Evolutionary conservation across 805 yeast species (phyloP).

Genomic region (Kazachstania kunashirensis): DNA sequence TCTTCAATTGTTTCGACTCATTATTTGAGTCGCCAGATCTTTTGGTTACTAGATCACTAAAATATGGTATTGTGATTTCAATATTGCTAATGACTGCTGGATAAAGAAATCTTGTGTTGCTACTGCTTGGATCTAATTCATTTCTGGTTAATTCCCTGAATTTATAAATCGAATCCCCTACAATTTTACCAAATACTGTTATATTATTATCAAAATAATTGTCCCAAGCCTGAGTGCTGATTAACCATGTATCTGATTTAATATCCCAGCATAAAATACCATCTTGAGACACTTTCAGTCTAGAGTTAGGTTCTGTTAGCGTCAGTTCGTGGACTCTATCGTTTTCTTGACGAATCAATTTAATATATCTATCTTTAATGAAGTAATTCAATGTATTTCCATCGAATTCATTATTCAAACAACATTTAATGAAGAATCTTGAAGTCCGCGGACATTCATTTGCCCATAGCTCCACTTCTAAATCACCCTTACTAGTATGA

Average conservation of each 20-base stretch:
- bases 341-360: background rate
- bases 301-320: conserved; percentile 38
- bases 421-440: conserved; percentile 39
- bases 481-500: conserved; percentile 47
- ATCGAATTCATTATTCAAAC: conserved; percentile 36
- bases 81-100: conserved; percentile 39
- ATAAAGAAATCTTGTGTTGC: conserved; percentile 38
- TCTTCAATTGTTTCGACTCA: background rate
- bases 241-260: conserved; percentile 30
- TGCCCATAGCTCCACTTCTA: conserved; percentile 60
- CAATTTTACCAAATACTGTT: conserved; percentile 49
- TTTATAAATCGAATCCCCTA: conserved; percentile 46
- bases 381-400: conserved; percentile 31
- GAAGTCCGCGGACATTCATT: conserved; percentile 49
- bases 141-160: conserved; percentile 41
- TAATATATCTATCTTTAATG: background rate
- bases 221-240: conserved; percentile 40
- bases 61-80: conserved; percentile 39
- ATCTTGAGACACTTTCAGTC: conserved; percentile 41
- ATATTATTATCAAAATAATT: conserved; percentile 36
- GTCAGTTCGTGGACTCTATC: background rate
- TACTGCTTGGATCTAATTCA: conserved; percentile 33
- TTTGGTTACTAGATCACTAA: conserved; percentile 23
- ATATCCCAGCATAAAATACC: conserved; percentile 48
- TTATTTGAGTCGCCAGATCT: conserved; percentile 4